A percentile compares a stretch with the other conserved stretches of the same genome.
Evolutionary conservation across 202 grass and related monocot species (phyloP).

Genomic region (Brachypodium distachyon): DNA sequence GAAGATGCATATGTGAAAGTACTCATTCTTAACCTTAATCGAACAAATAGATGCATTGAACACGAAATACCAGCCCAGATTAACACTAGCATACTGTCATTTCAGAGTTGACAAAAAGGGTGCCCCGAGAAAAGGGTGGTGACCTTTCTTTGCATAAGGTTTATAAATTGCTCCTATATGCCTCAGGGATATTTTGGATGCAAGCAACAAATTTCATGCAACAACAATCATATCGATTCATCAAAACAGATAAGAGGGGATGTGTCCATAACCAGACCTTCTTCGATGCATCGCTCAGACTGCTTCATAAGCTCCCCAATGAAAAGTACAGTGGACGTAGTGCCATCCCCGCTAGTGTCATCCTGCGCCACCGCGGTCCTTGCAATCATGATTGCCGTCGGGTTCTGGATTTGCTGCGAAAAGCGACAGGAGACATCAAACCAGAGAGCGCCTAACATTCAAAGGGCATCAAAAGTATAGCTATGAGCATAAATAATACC

Average conservation of each 20-base stretch:
- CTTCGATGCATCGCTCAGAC: slow-evolving; percentile 79
- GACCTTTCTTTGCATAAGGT: neutral
- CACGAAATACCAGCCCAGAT: neutral
- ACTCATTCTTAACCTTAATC: neutral
- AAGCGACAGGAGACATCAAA: neutral
- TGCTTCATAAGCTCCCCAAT: slow-evolving; percentile 96
- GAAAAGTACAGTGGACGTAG: slow-evolving; percentile 93
- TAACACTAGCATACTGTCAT: neutral
- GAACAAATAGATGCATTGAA: neutral
- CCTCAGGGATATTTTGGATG: neutral
- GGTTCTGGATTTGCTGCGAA: slow-evolving; percentile 90
- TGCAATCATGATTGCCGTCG: slow-evolving; percentile 96
- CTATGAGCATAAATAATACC: slow-evolving; percentile 22
- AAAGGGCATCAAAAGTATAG: neutral
- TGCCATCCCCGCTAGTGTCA: slow-evolving; percentile 80
- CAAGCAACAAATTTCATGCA: neutral
- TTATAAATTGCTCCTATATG: neutral
- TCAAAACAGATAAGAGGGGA: neutral
- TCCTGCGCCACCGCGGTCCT: slow-evolving; percentile 86
- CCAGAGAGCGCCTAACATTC: neutral
- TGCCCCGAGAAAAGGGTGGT: neutral
- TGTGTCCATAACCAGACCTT: slow-evolving; percentile 33
- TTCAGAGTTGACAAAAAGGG: neutral
- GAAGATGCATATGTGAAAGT: neutral
- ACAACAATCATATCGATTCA: neutral